Evolutionary conservation across 2,329 filamentous ascomycete genomes (phyloP), one percentile per base, ranked within the genome.

Genomic region (Epichloe sp.): DNA sequence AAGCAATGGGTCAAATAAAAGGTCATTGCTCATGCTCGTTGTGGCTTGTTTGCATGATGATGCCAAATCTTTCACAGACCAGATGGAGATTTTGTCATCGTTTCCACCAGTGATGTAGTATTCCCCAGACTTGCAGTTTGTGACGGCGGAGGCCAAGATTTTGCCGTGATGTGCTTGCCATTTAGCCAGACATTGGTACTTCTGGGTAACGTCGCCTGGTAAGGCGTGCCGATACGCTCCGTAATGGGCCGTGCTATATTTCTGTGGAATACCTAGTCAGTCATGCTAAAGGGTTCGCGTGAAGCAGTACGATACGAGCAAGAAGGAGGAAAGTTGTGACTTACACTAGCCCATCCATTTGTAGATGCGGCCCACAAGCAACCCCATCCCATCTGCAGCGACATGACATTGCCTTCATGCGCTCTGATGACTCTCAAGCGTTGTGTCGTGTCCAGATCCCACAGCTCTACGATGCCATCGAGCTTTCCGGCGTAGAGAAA

Each of bases 41-140:
- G 68, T 56, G 1, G 69, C 67, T 52, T 69, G 70, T 14, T 58
- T 59, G 35, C 15, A 14, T 3, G 34, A 19, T 3, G 58, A 60
- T 2, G 59, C 57, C 2, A 61, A 60, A 49, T 71, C 70, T 3
- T 73, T 69, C 48, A 95, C 76, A 57, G 91, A 82, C 93, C 93
- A 98, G 19, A 97, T 79, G 7, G 88, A 86, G 26, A 98, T 80
- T 0, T 83, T 85, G 62, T 89, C 85, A 66, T 98, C 93, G 60
- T 95, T 98, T 46, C 88, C 90, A 8, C 93, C 93, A 0, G 91
- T 96, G 48, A 95, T 88, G 63, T 88, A 93, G n/a, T 93, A 80
- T n/a, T 85, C 79, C 53, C 86, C 80, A 47, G 80, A 78, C 34
- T 84, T 78, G 63, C 85, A 80, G 1, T 73, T 80, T 0, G 84